Evolutionary conservation across 2,329 filamentous ascomycete species (phyloP), one percentile per base, ranked within the genome.

Genomic region (Onygenales sp.): DNA sequence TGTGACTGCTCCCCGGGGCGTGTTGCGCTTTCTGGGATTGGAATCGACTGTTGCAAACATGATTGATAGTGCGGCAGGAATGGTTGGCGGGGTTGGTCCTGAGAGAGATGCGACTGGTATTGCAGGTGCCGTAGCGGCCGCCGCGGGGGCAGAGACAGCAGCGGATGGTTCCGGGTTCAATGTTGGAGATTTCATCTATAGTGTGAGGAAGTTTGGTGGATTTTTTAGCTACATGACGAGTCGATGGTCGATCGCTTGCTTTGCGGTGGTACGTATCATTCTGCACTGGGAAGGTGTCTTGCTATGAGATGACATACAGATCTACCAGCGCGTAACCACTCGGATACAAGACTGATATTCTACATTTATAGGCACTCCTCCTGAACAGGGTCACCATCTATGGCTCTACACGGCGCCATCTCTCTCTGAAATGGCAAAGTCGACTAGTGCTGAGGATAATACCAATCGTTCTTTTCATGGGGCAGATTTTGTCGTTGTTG

Each of bases 371-470:
- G 81, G 89, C 89, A 21, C 81, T 97, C 55, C 74, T 96, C 54
- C 76, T 97, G 27, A 97, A 97, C 67, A 83, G 93, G 54, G 94
- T 93, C 6, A 85, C 91, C 55, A 93, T 97, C 61, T 97, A 95
- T 69, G 92, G 90, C 43, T 92, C 91, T 0, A 92, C 89, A 11
- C 80, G 93, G 57, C 81, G 91, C 51, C 83, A 87, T 51, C 75
- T 96, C n/a, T 79, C 80, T 8, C 76, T 97, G 2, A 79, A 80
- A 53, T 92, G 88, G 83, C 79, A 83, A 38, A 74, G 85, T 50
- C 83, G 89, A 43, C 69, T 94, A 3, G 67, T 83, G 7, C 69
- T 95, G 11, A 86, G 91, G 50, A 72, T 85, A 35, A 65, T 84
- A 2, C 88, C 90, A 0, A 84, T 95, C 43, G 41, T 85, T 5